Evolutionary conservation across 2,329 filamentous ascomycete species (phyloP).

Genomic region (Fusarium xylarioides): DNA sequence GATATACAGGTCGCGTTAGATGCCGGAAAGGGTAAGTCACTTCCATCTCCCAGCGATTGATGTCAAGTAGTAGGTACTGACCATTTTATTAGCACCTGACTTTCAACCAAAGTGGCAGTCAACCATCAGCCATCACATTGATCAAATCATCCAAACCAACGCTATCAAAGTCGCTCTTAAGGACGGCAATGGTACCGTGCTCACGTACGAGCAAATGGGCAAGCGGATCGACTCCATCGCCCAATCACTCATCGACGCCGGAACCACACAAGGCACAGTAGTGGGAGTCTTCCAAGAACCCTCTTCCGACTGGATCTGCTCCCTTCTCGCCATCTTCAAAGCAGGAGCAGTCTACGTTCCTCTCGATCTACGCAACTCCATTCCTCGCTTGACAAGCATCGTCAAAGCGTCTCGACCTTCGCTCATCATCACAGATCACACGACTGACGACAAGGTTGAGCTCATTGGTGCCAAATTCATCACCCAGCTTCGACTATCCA

Average conservation of each 20-base stretch:
- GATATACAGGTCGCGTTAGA: background rate
- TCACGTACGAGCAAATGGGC: background rate
- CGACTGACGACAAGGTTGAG: background rate
- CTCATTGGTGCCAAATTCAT: background rate
- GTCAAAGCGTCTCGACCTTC: background rate
- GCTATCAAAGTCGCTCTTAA: background rate
- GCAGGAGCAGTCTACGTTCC: background rate
- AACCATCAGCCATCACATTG: background rate
- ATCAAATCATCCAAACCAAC: background rate
- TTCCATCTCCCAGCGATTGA: rapidly evolving
- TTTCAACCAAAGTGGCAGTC: background rate
- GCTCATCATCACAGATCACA: background rate
- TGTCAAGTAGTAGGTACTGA: rapidly evolving
- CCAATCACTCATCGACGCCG: background rate
- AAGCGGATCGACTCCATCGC: background rate
- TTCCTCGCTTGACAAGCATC: background rate
- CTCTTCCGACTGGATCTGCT: background rate
- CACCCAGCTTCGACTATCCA: background rate
- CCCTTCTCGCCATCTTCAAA: background rate
- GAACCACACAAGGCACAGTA: background rate
- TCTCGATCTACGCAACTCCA: background rate
- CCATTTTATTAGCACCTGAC: background rate
- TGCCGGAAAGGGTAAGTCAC: background rate
- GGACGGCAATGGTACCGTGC: background rate
- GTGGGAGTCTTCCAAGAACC: background rate